Base-by-base conservation (phyloP, 352 stramenopile species). In the Phytopythium boreale region DNA sequence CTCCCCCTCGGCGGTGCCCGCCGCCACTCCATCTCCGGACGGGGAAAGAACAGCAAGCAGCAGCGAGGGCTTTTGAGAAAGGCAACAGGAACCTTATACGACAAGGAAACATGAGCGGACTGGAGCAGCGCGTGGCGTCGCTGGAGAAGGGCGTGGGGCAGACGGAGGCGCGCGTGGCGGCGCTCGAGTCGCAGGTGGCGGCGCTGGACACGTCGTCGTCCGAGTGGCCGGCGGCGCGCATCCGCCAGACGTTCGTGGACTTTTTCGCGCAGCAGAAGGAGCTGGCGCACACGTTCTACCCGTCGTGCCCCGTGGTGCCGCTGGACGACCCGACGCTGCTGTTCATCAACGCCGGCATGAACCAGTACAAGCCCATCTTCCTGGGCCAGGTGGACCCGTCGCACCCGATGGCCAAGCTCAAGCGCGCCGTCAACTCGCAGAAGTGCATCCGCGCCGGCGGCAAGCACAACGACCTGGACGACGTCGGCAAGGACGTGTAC, bases 291-390 rank as follows among this genome's bases (percentile, higher is more conserved):
- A 98, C 80, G 27, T 98, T 98, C 78, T 98, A 94, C 86, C 85
- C 88, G 58, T 99, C 95, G 67, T 98, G 88, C 73, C 93, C 97
- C 5, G 97, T 98, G 55, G 95, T 98, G 41, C 98, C 98, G 17
- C 79, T 98, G 37, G 96, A 98, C 64, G 98, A 99, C 83, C 97
- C 97, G 39, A 99, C 98, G 24, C 76, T 99, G 61, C 87, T 99
- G 26, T 99, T 99, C 68, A 96, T 98, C 64, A 99, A 99, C 76
- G 97, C 97, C 6, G 98, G 98, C 36, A 99, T 99, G 98, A 99
- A 99, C 82, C 98, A 99, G 76, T 99, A 98, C 88, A 99, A 99
- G 81, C 96, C 98, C 24, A 99, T 99, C 61, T 99, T 99, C 74
- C 68, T 99, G 56, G 97, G 97, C 24, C 93, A 98, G 71, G 93